Percentiles rank a stretch among this genome's conserved stretches.
phyloP scores from a whole-genome alignment of 106 monocot genomes.

The Dendrobium chrysotoxum region DNA sequence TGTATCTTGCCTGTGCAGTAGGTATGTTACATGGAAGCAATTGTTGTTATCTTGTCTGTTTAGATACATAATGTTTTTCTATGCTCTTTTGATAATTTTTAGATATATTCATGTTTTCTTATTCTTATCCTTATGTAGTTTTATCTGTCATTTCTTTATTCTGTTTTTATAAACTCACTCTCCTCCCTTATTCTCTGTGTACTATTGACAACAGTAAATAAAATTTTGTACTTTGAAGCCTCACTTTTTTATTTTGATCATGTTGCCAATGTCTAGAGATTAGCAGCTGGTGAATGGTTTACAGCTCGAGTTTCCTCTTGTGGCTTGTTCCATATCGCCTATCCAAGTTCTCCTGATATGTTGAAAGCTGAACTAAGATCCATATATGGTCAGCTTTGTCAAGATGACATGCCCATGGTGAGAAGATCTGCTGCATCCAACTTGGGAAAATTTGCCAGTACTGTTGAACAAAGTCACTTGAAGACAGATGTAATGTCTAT shows the following conservation, averaged over 20 bases:
- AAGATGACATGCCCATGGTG: constrained; percentile 99
- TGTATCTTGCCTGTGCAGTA: too few relatives aligned
- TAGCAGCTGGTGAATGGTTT: constrained; percentile 96
- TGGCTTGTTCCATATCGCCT: constrained; percentile 84
- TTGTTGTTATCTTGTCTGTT: background rate
- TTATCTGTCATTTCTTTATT: background rate
- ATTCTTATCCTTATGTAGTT: background rate
- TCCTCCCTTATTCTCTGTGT: background rate
- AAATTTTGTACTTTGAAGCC: background rate
- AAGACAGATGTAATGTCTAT: constrained; percentile 81
- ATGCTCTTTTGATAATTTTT: background rate
- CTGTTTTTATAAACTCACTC: background rate
- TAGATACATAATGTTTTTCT: background rate
- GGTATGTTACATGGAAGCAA: background rate
- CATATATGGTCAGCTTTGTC: constrained; percentile 74
- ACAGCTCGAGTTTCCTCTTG: constrained; percentile 93
- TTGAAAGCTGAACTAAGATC: constrained; percentile 74
- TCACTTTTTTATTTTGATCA: background rate
- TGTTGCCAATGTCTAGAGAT: constrained; percentile 36
- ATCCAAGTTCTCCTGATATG: constrained; percentile 72
- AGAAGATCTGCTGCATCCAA: constrained; percentile 89
- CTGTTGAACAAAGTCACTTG: constrained; percentile 63
- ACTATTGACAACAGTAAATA: background rate
- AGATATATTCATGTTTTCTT: background rate
- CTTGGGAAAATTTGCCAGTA: constrained; percentile 84